Conservation (phyloP, 2,329 filamentous ascomycete genomes). For the Balansia obtecta region DNA sequence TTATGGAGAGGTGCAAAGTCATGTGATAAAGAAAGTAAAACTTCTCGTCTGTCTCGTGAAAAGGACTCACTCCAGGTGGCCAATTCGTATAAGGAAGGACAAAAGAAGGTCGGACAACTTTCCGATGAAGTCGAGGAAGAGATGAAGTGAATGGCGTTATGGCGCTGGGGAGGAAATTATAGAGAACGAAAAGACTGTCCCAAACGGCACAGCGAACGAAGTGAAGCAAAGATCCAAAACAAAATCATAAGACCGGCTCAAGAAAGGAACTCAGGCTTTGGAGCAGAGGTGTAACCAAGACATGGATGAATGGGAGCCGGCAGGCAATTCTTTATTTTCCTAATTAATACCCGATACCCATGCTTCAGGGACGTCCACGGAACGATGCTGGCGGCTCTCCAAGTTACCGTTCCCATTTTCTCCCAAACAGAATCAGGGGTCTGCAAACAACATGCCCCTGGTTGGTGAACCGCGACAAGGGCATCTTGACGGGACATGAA, state of each 20-base stretch:
- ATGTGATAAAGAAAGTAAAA: not conserved
- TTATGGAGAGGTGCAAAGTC: not conserved
- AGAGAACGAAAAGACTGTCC: not conserved
- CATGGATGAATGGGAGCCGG: too few species aligned
- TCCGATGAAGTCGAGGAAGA: constrained; percentile 1
- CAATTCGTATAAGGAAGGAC: not conserved
- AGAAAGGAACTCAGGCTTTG: not conserved
- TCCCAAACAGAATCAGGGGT: not conserved
- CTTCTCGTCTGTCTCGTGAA: not conserved
- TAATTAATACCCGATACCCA: not conserved
- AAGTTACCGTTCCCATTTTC: too few species aligned
- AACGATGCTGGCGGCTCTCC: not conserved
- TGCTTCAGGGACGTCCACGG: not conserved
- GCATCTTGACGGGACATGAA: not conserved
- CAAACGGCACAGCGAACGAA: not conserved
- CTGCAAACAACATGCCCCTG: not conserved
- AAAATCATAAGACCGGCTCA: not conserved
- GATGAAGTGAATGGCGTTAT: too few species aligned
- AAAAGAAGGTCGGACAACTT: not conserved
- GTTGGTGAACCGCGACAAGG: not conserved
- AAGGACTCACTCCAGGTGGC: not conserved
- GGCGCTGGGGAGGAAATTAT: not conserved
- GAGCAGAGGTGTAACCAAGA: not conserved
- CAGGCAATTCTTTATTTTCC: not conserved
- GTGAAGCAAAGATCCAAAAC: not conserved